Evolutionary conservation across 2,329 filamentous ascomycete genomes (phyloP), one percentile per base, ranked within the genome.

Genomic region (Trichoderma semiorbis): DNA sequence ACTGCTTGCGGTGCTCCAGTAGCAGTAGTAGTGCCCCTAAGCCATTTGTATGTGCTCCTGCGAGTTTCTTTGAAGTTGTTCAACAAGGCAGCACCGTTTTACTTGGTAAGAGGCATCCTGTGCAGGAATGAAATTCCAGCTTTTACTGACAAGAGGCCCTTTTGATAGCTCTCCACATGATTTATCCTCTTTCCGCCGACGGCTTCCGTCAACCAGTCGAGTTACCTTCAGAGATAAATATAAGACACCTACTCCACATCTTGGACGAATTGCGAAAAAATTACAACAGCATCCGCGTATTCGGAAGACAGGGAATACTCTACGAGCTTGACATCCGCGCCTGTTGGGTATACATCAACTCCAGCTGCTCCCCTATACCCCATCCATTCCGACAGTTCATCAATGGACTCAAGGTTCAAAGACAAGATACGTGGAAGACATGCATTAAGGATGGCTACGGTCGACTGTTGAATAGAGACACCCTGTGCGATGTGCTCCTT

Each of bases 31-130:
- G 28, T 55, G 70, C 65, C 7, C 57, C 32, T 16, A 72, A 58
- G 58, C 70, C 70, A 8, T 69, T 68, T 36, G 60, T 70, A n/a
- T 72, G 71, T 30, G 60, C 14, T 7, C 60, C 67, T 30, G 71
- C 71, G 7, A 58, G 68, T 53, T 72, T 72, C 34, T 60, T 70
- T 28, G 66, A 72, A 21, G 26, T 55, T 43, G 21, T 72, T 10
- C 57, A 70, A 12, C 50, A 60, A 26, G 28, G 34, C 16, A 72
- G 71, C 60, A 72, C 61, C 26, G 18, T 26, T 10, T 34, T 63
- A 14, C 58, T 70, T 18, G 61, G 71, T 72, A 72, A 57, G 71
- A 43, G 26, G 10, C 62, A 21, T 26, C 62, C 4, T 24, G 7
- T 12, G 18, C 8, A 12, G n/a, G 18, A n/a, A 3, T 14, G 4